Conservation (phyloP, 2,329 filamentous ascomycete species). For the Monosporascus cannonballus region DNA sequence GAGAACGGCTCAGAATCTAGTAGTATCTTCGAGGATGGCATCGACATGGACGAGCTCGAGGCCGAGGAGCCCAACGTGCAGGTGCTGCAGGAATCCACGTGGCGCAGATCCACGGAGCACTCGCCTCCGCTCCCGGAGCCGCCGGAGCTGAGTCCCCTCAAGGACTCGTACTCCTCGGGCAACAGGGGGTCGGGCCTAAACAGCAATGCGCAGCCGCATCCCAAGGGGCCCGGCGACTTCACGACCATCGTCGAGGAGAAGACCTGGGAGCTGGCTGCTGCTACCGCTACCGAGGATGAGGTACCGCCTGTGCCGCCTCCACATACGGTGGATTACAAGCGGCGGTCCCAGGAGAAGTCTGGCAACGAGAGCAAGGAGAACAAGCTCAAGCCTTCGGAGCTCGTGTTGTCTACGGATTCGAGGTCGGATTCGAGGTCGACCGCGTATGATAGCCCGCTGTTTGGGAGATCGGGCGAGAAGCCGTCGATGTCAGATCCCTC, state of each 20-base stretch:
- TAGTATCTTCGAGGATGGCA: conserved; percentile 41
- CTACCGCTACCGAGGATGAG: conserved; percentile 23
- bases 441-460: conserved; percentile 25
- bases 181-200: conserved; percentile 33
- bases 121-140: conserved; percentile 41
- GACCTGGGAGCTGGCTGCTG: conserved; percentile 34
- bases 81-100: conserved; percentile 24
- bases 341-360: conserved; percentile 16
- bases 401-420: conserved; percentile 7
- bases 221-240: conserved; percentile 35
- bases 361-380: conserved; percentile 15
- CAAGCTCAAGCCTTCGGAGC: conserved; percentile 9
- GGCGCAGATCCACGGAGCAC: conserved; percentile 25
- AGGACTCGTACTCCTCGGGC: conserved; percentile 44
- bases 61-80: conserved; percentile 27
- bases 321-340: conserved; percentile 17
- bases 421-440: conserved; percentile 8
- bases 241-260: conserved; percentile 43
- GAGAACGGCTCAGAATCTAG: conserved; percentile 24
- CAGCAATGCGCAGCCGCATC: conserved; percentile 19
- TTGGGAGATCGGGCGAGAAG: conserved; percentile 25
- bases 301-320: conserved; percentile 22
- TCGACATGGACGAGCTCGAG: conserved; percentile 31
- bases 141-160: conserved; percentile 45
- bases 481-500: conserved; percentile 21